Evolutionary conservation across 2,329 filamentous ascomycete species (phyloP).

Genomic region (Fusarium torreyae): DNA sequence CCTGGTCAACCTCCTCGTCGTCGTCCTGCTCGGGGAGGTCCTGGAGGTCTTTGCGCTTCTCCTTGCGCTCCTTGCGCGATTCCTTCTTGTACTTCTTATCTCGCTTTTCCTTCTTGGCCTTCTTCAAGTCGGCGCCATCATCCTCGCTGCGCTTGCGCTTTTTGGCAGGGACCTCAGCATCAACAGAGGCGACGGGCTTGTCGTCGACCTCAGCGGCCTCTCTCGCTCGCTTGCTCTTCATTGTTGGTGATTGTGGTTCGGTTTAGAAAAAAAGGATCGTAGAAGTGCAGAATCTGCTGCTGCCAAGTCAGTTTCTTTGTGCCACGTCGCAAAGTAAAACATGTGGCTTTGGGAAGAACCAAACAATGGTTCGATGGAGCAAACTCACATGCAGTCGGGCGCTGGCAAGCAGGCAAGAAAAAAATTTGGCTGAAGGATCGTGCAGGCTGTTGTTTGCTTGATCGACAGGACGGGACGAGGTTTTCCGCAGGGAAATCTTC

Average conservation of each 20-base stretch:
- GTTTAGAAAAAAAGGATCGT: constrained; percentile 5
- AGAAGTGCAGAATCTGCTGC: constrained; percentile 26
- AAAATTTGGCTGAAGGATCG: constrained; percentile 13
- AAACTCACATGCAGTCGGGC: constrained; percentile 23
- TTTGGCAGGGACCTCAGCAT: constrained; percentile 51
- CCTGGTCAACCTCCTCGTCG: constrained; percentile 40
- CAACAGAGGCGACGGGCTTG: constrained; percentile 42
- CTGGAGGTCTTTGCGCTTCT: constrained; percentile 58
- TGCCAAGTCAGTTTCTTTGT: constrained; percentile 27
- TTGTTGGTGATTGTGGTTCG: constrained; percentile 24
- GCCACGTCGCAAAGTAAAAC: constrained; percentile 24
- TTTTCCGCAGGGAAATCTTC: constrained; percentile 39
- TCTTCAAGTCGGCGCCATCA: constrained; percentile 49
- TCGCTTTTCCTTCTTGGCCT: constrained; percentile 56
- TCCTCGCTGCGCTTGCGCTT: constrained; percentile 57
- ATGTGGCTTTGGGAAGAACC: constrained; percentile 26
- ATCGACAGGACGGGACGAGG: constrained; percentile 17
- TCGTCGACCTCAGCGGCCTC: constrained; percentile 53
- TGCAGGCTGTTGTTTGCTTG: constrained; percentile 3
- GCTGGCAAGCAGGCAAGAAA: not conserved
- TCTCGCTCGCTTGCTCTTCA: constrained; percentile 60
- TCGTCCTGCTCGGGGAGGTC: constrained; percentile 56
- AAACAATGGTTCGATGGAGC: constrained; percentile 21
- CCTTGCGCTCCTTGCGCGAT: constrained; percentile 59
- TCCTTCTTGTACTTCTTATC: constrained; percentile 54